Evolutionary conservation across 1,284 basidiomycete genomes (phyloP).

Genomic region (Apiotrichum brassicae): DNA sequence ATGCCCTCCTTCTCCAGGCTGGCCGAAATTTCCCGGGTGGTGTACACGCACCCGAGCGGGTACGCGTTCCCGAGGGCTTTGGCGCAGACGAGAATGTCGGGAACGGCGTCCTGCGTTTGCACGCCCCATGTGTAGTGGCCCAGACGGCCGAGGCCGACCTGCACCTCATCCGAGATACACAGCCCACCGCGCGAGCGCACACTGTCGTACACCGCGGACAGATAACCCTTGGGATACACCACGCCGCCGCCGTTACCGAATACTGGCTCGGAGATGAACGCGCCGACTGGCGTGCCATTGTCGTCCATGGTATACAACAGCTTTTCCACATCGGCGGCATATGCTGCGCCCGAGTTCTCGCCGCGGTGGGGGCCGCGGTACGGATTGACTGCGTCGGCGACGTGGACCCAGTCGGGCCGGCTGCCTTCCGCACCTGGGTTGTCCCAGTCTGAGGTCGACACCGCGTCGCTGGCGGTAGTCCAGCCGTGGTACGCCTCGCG

Average conservation of each 20-base stretch:
- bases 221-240: constrained; percentile 3
- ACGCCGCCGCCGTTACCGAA: constrained; percentile 16
- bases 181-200: constrained; percentile 7
- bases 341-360: not conserved
- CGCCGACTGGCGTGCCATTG: constrained; percentile 1
- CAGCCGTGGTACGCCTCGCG: constrained; percentile 15
- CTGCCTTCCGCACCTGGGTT: constrained; percentile 2
- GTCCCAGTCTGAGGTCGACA: constrained; percentile 8
- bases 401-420: constrained; percentile 7
- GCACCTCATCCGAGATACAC: constrained; percentile 14
- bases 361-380: constrained; percentile 4
- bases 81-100: constrained; percentile 10
- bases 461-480: constrained; percentile 8
- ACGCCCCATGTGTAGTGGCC: constrained; percentile 10
- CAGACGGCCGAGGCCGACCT: constrained; percentile 13
- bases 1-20: constrained; percentile 9
- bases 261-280: constrained; percentile 11
- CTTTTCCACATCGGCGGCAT: not conserved
- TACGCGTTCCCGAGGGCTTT: constrained; percentile 12
- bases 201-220: not conserved
- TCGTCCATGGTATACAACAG: constrained; percentile 1
- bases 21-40: constrained; percentile 9
- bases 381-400: constrained; percentile 6
- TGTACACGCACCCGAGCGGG: constrained; percentile 10
- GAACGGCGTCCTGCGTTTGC: not conserved